These are phyloP conservation scores for Hordeum vulgare DNA, from an alignment of 176 grass and related monocot species.

Conservation along the genomic window MorexV3_pseudomolecules_assembly NC_058519.1:468706549-468707048, in stretches of 20 bases:
- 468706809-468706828: slow-evolving; percentile 13
- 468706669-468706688: background rate
- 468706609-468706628: slow-evolving; percentile 61
- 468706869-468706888: slow-evolving; percentile 10
- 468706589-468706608: slow-evolving; percentile 82
- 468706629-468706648: slow-evolving; percentile 4
- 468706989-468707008: slow-evolving; percentile 15
- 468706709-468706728: slow-evolving; percentile 56
- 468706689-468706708: slow-evolving; percentile 12
- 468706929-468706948: slow-evolving; percentile 84
- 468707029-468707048: background rate
- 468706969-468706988: slow-evolving; percentile 89
- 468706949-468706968: slow-evolving; percentile 93
- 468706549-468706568: slow-evolving; percentile 88
- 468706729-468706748: slow-evolving; percentile 84
- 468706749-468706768: slow-evolving; percentile 95
- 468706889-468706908: background rate
- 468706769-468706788: slow-evolving; percentile 82
- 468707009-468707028: background rate
- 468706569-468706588: slow-evolving; percentile 88
- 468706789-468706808: slow-evolving; percentile 24
- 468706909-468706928: background rate
- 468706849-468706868: background rate
- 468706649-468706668: slow-evolving; percentile 7
- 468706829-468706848: background rate